phyloP scores from a whole-genome alignment of 805 yeast species.

The Brettanomyces naardenensis region DNA sequence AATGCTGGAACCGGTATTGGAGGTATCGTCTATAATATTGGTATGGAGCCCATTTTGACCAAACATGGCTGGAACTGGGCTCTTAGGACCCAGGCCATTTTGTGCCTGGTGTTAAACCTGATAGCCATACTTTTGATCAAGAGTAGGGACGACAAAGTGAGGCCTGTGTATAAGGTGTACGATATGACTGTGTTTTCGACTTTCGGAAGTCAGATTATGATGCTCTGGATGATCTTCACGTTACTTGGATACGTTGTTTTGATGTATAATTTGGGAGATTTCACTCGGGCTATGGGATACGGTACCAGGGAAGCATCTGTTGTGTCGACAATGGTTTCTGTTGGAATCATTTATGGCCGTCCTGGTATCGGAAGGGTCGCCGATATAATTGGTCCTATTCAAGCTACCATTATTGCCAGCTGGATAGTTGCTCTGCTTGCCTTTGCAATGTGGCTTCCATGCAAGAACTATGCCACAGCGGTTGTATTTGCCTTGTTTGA shows the following conservation, averaged over 20 bases:
- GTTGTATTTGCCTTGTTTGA: conserved; percentile 40
- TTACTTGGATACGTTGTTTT: conserved; percentile 55
- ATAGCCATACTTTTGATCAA: conserved; percentile 29
- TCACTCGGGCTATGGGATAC: conserved; percentile 54
- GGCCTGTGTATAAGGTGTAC: conserved; percentile 29
- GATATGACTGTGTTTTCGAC: conserved; percentile 33
- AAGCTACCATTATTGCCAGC: conserved; percentile 32
- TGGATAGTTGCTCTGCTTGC: conserved; percentile 32
- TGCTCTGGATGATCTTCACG: conserved; percentile 38
- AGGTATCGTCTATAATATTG: conserved; percentile 44
- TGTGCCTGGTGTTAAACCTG: conserved; percentile 26
- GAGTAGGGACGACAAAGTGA: conserved; percentile 29
- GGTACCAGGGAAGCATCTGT: conserved; percentile 44
- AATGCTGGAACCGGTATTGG: conserved; percentile 48
- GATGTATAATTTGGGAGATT: conserved; percentile 51
- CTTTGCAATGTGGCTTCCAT: conserved; percentile 50
- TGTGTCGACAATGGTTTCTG: conserved; percentile 51
- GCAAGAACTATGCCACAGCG: conserved; percentile 48
- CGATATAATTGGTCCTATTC: conserved; percentile 45
- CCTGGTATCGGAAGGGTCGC: conserved; percentile 45
- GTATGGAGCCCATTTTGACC: conserved; percentile 36
- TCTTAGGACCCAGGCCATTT: conserved; percentile 37
- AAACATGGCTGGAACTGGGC: conserved; percentile 38
- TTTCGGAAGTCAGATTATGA: conserved; percentile 26
- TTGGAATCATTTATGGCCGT: conserved; percentile 48